A percentile compares a stretch with the other conserved stretches of the same genome.
Evolutionary conservation across 257 asterid genomes (phyloP).

Genomic region (Plantago ovata): DNA sequence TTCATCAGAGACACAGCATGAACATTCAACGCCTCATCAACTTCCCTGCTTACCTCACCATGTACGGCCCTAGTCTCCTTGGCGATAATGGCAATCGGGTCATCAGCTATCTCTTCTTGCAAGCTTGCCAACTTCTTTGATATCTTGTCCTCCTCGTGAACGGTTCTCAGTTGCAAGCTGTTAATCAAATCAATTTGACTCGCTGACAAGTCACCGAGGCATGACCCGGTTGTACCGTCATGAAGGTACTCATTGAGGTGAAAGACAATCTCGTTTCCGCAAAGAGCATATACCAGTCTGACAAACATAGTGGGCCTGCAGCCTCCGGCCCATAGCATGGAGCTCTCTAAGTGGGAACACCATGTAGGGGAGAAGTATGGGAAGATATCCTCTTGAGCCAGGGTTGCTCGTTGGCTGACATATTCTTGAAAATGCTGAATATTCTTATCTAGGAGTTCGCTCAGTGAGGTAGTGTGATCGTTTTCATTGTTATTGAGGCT

Average conservation of each 20-base stretch:
- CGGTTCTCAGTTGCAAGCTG: constrained; percentile 18
- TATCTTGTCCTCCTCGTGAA: constrained; percentile 1
- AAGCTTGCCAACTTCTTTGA: constrained; percentile 1
- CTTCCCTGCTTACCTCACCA: constrained; percentile 6
- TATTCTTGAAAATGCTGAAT: constrained; percentile 24
- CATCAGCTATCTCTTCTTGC: constrained; percentile 10
- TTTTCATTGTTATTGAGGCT: neutral
- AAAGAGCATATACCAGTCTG: constrained; percentile 25
- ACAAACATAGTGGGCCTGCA: constrained; percentile 36
- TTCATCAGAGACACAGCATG: constrained; percentile 22
- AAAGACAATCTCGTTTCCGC: constrained; percentile 20
- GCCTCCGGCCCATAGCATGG: constrained; percentile 38
- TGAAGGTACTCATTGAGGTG: neutral
- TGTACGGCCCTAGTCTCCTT: neutral
- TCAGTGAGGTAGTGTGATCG: neutral
- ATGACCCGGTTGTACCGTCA: constrained; percentile 7
- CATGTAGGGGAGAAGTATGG: constrained; percentile 29
- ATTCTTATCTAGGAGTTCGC: constrained; percentile 14
- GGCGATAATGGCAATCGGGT: constrained; percentile 7
- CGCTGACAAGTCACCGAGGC: constrained; percentile 20
- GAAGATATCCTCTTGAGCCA: constrained; percentile 13
- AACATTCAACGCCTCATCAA: constrained; percentile 14
- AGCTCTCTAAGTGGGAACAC: constrained; percentile 33
- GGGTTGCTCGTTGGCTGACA: constrained; percentile 9
- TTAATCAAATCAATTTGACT: constrained; percentile 19